These are phyloP conservation scores for Boeremia lycopersici DNA, from an alignment of 2,329 filamentous ascomycete species.

Conservation along the genomic window DNA sequence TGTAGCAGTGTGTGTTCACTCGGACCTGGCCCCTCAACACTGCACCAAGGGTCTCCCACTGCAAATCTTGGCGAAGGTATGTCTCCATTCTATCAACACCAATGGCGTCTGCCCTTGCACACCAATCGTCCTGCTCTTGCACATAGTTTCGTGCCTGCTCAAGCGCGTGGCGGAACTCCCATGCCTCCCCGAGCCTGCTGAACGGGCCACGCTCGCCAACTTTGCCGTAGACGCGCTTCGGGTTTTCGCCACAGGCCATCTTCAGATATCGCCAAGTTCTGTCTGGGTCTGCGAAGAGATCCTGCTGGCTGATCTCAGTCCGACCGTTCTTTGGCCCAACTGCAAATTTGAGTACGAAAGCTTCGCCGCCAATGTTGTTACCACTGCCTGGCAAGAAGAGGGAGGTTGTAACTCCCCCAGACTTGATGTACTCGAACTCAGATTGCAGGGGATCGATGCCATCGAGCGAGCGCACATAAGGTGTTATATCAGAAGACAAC, in stretches of 20 bases:
- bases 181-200: slow-evolving; percentile 71
- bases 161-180: slow-evolving; percentile 71
- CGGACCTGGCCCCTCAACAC: slow-evolving; percentile 70
- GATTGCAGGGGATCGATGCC: slow-evolving; percentile 67
- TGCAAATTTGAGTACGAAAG: slow-evolving; percentile 60
- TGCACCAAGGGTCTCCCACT: slow-evolving; percentile 68
- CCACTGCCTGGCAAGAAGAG: slow-evolving; percentile 70
- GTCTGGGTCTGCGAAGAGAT: slow-evolving; percentile 53
- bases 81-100: slow-evolving; percentile 51
- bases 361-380: slow-evolving; percentile 77
- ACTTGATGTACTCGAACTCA: slow-evolving; percentile 72
- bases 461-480: slow-evolving; percentile 71
- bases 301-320: slow-evolving; percentile 66
- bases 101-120: slow-evolving; percentile 35
- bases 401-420: slow-evolving; percentile 73
- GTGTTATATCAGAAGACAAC: slow-evolving; percentile 67
- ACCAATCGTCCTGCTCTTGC: slow-evolving; percentile 72
- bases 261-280: slow-evolving; percentile 73
- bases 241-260: slow-evolving; percentile 76
- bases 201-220: slow-evolving; percentile 30
- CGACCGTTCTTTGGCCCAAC: slow-evolving; percentile 60
- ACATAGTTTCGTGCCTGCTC: slow-evolving; percentile 65
- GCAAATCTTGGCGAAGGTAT: slow-evolving; percentile 67
- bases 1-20: slow-evolving; percentile 76
- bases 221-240: slow-evolving; percentile 65